Conservation (phyloP, 441 rosid genomes). For the Pelargonium citronellum region DNA sequence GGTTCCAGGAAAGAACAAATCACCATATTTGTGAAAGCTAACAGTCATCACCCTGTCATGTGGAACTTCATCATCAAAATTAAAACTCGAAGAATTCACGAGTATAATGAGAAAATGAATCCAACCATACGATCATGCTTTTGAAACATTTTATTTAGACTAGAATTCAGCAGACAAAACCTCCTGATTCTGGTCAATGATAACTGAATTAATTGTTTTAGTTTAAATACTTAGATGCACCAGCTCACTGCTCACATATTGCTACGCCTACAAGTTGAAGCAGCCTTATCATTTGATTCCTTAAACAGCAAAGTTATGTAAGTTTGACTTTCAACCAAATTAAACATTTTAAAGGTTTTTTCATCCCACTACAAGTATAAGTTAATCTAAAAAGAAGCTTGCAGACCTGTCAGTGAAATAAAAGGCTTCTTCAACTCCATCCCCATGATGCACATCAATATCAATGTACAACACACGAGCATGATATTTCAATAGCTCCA, state of each 20-base stretch:
- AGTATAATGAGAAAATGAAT: conserved; percentile 6
- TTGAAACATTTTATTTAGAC: neutral
- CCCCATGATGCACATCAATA: conserved; percentile 98
- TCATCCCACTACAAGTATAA: conserved; percentile 6
- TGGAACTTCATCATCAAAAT: conserved; percentile 16
- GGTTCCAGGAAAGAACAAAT: conserved; percentile 95
- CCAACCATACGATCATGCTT: neutral
- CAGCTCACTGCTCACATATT: neutral
- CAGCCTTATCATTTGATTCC: neutral
- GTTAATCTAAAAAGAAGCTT: conserved; percentile 17
- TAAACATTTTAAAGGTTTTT: neutral
- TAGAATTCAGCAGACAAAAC: neutral
- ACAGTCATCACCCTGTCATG: conserved; percentile 93
- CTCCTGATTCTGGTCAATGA: neutral
- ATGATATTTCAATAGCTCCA: conserved; percentile 88
- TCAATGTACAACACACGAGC: conserved; percentile 85
- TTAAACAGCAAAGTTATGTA: neutral
- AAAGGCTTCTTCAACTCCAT: conserved; percentile 99
- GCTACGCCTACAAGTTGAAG: conserved; percentile 10
- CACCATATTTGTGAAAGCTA: conserved; percentile 96
- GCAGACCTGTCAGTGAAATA: conserved; percentile 86
- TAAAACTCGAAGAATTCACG: conserved; percentile 17
- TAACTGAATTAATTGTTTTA: neutral
- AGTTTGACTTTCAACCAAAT: neutral
- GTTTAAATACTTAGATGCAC: neutral